A percentile compares a stretch with the other conserved stretches of the same genome.
Evolutionary conservation across 371 early-diverging fungal genomes (phyloP).

Genomic region (Mortierella sp.): DNA sequence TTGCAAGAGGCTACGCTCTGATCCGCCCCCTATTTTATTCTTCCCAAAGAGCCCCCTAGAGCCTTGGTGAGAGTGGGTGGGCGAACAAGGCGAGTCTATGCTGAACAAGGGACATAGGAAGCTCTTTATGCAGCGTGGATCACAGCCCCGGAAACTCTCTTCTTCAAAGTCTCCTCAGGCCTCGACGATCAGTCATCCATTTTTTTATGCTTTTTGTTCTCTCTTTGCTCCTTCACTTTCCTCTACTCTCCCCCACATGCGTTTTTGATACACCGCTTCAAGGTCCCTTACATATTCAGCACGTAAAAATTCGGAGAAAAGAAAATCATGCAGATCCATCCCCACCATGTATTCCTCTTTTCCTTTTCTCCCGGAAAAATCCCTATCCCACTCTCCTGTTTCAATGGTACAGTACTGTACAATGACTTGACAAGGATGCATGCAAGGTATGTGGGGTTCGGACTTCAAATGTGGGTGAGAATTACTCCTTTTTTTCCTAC

Average conservation of each 20-base stretch:
- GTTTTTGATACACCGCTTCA: neutral
- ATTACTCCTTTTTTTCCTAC: neutral
- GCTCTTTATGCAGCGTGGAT: neutral
- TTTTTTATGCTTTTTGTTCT: neutral
- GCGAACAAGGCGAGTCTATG: too few relatives aligned
- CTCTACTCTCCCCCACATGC: too few relatives aligned
- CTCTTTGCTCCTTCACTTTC: too few relatives aligned
- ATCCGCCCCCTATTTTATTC: too few relatives aligned
- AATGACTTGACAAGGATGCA: neutral
- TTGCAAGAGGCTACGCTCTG: neutral
- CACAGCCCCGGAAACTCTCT: neutral
- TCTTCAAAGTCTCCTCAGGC: neutral
- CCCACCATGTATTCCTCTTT: too few relatives aligned
- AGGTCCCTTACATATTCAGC: neutral
- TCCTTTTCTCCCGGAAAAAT: neutral
- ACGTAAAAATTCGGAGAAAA: neutral
- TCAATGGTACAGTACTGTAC: too few relatives aligned
- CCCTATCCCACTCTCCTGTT: neutral
- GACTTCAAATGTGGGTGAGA: neutral
- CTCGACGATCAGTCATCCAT: neutral
- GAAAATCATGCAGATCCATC: neutral
- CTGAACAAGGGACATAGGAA: too few relatives aligned
- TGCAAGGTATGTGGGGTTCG: neutral
- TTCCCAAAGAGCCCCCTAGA: too few relatives aligned
- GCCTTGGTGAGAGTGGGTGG: too few relatives aligned